Conservation (phyloP, 2,329 filamentous ascomycete species). For the Trichoderma sp. region DNA sequence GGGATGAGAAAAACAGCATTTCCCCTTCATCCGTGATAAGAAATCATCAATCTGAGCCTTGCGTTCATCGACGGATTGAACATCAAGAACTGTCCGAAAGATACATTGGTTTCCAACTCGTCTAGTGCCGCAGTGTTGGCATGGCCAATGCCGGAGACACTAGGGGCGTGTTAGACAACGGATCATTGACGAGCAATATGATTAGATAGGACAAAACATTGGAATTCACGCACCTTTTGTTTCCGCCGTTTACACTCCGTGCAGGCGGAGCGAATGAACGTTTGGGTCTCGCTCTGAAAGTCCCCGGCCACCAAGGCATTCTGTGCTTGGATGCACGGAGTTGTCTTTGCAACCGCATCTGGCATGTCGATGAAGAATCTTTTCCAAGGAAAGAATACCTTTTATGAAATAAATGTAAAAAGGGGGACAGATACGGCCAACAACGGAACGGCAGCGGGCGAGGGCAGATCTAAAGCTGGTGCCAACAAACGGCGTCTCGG, state of each 20-base stretch:
- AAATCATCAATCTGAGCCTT: neutral
- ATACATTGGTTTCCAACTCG: slow-evolving; percentile 42
- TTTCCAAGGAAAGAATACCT: neutral
- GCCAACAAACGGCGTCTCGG: neutral
- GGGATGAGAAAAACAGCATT: slow-evolving; percentile 9
- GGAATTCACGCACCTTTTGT: slow-evolving; percentile 38
- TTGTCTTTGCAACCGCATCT: neutral
- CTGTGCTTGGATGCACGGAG: neutral
- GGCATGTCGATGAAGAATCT: neutral
- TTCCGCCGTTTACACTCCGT: slow-evolving; percentile 47
- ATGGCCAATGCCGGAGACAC: slow-evolving; percentile 46
- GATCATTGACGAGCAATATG: neutral
- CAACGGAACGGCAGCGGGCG: neutral
- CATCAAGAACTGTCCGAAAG: slow-evolving; percentile 31
- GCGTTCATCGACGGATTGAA: neutral
- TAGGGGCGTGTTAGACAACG: slow-evolving; percentile 25
- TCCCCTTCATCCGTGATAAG: neutral
- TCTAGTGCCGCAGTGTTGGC: slow-evolving; percentile 44
- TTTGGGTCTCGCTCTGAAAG: neutral
- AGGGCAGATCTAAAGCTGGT: neutral
- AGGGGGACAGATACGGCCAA: no score
- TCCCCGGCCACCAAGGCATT: neutral
- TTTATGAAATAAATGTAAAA: neutral
- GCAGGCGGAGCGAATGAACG: slow-evolving; percentile 37
- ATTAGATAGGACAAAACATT: neutral